Evolutionary conservation across 2,329 filamentous ascomycete genomes (phyloP).

Genomic region (Phyllosticta citriasiana): DNA sequence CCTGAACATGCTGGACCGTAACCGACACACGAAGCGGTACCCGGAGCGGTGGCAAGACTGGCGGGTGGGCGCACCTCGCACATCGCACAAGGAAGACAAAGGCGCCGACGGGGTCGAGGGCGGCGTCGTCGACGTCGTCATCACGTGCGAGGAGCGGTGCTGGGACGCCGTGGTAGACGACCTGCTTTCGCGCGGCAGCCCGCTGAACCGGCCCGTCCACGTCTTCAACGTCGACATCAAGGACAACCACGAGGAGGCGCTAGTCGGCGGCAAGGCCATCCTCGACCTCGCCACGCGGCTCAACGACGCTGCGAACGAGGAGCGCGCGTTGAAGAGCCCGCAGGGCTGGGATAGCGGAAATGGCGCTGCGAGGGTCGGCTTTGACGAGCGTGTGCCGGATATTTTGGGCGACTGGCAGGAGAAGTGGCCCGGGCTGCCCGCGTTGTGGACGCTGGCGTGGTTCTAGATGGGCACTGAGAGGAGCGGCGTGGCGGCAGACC

Average conservation of each 20-base stretch:
- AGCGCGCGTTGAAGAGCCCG: slow-evolving; percentile 56
- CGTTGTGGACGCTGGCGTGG: slow-evolving; percentile 92
- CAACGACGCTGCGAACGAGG: slow-evolving; percentile 69
- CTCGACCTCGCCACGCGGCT: slow-evolving; percentile 79
- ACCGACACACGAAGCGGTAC: slow-evolving; percentile 84
- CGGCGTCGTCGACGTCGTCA: slow-evolving; percentile 84
- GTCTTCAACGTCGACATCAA: slow-evolving; percentile 98
- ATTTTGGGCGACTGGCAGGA: slow-evolving; percentile 91
- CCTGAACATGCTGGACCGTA: slow-evolving; percentile 89
- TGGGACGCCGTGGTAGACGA: slow-evolving; percentile 98
- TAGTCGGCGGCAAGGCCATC: slow-evolving; percentile 83
- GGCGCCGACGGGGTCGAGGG: slow-evolving; percentile 75
- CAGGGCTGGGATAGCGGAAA: slow-evolving; percentile 56
- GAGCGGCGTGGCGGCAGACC: too few species aligned
- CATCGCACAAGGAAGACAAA: slow-evolving; percentile 60
- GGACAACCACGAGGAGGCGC: slow-evolving; percentile 94
- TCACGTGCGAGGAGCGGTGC: slow-evolving; percentile 95
- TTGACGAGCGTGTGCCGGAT: slow-evolving; percentile 89
- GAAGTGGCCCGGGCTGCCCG: slow-evolving; percentile 81
- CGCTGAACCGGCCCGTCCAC: slow-evolving; percentile 86
- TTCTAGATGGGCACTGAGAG: slow-evolving; percentile 44
- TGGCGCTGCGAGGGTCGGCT: slow-evolving; percentile 55
- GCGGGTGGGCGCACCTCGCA: slow-evolving; percentile 73
- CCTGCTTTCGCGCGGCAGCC: slow-evolving; percentile 71
- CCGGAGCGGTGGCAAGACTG: slow-evolving; percentile 98